Evolutionary conservation across 371 early-diverging fungal species (phyloP).

Genomic region (Mortierella sp.): DNA sequence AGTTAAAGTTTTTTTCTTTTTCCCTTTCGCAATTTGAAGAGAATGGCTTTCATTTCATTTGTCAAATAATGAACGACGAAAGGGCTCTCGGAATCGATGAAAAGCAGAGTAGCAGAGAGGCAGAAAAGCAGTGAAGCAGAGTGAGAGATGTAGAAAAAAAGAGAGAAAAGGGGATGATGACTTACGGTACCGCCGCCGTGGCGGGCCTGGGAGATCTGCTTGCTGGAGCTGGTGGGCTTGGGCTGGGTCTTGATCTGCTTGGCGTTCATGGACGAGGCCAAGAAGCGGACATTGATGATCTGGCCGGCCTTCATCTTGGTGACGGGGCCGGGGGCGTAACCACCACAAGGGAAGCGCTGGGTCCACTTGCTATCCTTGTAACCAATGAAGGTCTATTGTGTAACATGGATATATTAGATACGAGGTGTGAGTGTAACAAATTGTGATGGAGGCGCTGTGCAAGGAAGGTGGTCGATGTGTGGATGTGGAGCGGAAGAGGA

Average conservation of each 20-base stretch:
- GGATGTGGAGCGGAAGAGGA: neutral
- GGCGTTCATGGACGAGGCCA: conserved; percentile 43
- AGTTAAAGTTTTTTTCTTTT: too few species aligned
- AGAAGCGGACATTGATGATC: conserved; percentile 46
- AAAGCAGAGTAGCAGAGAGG: neutral
- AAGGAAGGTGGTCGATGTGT: neutral
- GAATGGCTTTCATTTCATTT: neutral
- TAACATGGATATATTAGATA: neutral
- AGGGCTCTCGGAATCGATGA: too few species aligned
- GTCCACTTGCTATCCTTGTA: conserved; percentile 47
- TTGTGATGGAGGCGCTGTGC: neutral
- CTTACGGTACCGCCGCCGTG: conserved; percentile 57
- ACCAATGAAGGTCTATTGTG: conserved; percentile 44
- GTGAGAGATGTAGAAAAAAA: neutral
- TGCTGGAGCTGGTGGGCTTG: conserved; percentile 23
- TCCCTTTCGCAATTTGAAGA: neutral
- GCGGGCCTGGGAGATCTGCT: conserved; percentile 50
- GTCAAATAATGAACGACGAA: conserved; percentile 4
- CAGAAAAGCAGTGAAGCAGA: neutral
- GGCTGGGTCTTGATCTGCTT: conserved; percentile 35
- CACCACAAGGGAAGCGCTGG: conserved; percentile 49
- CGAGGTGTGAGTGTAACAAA: neutral
- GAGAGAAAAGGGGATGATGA: neutral
- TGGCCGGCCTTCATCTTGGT: conserved; percentile 52
- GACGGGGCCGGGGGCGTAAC: conserved; percentile 30